phyloP scores from a whole-genome alignment of 2,329 filamentous ascomycete species.

The Endoconidiophora polonica region DNA sequence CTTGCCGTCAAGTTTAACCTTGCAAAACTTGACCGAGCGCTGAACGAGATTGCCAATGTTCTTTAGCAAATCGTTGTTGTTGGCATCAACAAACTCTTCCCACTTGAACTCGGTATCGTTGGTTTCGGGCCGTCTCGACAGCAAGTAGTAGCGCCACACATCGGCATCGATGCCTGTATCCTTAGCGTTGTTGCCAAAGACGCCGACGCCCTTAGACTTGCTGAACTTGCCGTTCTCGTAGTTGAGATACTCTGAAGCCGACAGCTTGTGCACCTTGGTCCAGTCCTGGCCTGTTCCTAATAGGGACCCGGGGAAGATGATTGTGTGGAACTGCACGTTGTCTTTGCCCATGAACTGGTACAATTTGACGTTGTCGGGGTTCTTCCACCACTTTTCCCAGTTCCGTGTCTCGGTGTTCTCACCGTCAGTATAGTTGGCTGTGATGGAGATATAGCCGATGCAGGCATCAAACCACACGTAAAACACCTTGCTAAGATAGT shows the following conservation, averaged over 20 bases:
- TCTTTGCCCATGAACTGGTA: conserved; percentile 92
- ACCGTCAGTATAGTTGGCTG: conserved; percentile 62
- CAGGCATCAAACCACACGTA: conserved; percentile 91
- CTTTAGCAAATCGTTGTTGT: conserved; percentile 77
- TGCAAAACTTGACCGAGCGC: conserved; percentile 57
- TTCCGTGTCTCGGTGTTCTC: conserved; percentile 35
- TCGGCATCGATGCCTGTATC: conserved; percentile 71
- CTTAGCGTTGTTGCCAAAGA: conserved; percentile 79
- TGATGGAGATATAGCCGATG: conserved; percentile 92
- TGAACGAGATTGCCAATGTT: conserved; percentile 63
- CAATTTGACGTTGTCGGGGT: conserved; percentile 70
- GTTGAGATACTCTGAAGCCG: conserved; percentile 74
- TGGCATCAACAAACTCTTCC: conserved; percentile 63
- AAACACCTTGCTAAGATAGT: conserved; percentile 52
- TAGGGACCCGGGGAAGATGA: conserved; percentile 80
- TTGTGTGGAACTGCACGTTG: conserved; percentile 44
- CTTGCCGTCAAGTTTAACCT: conserved; percentile 55
- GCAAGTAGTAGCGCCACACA: conserved; percentile 87
- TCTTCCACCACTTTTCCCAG: conserved; percentile 91
- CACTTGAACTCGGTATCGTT: conserved; percentile 83
- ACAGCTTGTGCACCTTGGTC: conserved; percentile 80
- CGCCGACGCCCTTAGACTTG: conserved; percentile 76
- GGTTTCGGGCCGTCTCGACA: conserved; percentile 71
- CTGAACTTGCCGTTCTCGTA: conserved; percentile 85
- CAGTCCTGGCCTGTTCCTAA: conserved; percentile 71